phyloP scores from a whole-genome alignment of 2,329 filamentous ascomycete genomes.

The Trichoderma sp. region DNA sequence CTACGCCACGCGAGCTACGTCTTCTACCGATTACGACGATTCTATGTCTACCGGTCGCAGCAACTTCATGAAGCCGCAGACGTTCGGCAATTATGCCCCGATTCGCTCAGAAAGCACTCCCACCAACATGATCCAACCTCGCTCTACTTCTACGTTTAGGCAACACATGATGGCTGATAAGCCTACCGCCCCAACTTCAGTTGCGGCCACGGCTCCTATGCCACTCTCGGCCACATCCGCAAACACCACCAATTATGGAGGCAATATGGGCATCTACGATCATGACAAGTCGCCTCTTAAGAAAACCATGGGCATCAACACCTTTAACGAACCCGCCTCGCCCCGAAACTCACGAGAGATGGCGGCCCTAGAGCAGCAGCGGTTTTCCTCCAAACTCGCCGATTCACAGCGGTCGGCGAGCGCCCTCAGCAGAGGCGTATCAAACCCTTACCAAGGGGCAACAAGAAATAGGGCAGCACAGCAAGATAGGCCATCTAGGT shows the following conservation, averaged over 20 bases:
- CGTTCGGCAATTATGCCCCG: conserved; percentile 41
- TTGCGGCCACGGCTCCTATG: conserved; percentile 19
- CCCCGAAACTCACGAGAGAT: conserved; percentile 62
- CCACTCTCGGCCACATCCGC: conserved; percentile 24
- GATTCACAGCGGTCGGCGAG: conserved; percentile 32
- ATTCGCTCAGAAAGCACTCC: conserved; percentile 38
- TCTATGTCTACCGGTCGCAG: conserved; percentile 33
- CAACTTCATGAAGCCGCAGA: conserved; percentile 41
- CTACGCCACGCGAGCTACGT: conserved; percentile 81
- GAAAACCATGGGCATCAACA: conserved; percentile 68
- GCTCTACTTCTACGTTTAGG: conserved; percentile 31
- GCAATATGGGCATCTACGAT: conserved; percentile 75
- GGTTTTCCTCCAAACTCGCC: conserved; percentile 40
- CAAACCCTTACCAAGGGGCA: conserved; percentile 40
- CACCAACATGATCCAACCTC: conserved; percentile 30
- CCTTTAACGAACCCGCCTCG: conserved; percentile 45
- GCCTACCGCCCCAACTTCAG: conserved; percentile 22
- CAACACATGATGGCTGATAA: conserved; percentile 38
- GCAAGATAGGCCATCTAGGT: conserved; percentile 42
- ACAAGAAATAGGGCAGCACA: conserved; percentile 37
- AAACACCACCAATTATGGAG: conserved; percentile 51
- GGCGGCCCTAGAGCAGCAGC: conserved; percentile 55
- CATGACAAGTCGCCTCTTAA: conserved; percentile 81
- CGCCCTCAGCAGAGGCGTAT: conserved; percentile 23
- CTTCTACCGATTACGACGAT: conserved; percentile 68